Conservation (phyloP, 768 basidiomycete genomes). For the Tylopilus balloui region DNA sequence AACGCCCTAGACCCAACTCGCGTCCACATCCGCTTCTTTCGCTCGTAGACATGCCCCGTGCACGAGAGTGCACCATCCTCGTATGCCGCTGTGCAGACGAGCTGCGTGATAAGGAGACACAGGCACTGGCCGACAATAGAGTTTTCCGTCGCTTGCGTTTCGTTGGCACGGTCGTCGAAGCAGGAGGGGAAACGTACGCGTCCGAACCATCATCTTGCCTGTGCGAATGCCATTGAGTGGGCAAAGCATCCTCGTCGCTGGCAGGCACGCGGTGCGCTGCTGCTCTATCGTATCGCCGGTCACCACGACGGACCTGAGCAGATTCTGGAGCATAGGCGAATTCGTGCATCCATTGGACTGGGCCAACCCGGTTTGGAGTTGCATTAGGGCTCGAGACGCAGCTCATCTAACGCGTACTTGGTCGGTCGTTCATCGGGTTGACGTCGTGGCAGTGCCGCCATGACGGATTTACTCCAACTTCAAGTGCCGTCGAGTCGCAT, state of each 20-base stretch:
- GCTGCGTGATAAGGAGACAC: neutral
- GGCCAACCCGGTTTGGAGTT: neutral
- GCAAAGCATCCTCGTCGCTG: conserved; percentile 1
- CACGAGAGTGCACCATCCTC: neutral
- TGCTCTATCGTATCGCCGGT: neutral
- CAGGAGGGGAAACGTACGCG: neutral
- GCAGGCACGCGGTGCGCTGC: neutral
- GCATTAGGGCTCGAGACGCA: neutral
- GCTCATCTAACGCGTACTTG: neutral
- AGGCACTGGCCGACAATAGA: neutral
- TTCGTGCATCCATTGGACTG: conserved; percentile 6
- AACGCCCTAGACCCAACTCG: neutral
- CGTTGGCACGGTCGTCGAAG: neutral
- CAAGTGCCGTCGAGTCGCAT: no score
- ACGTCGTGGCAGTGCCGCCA: no score
- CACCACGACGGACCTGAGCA: neutral
- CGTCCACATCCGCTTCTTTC: neutral
- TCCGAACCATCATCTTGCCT: neutral
- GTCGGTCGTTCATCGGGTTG: neutral
- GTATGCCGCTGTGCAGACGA: neutral
- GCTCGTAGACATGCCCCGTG: neutral
- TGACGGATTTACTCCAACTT: no score
- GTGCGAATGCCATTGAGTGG: conserved; percentile 6
- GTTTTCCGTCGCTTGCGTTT: conserved; percentile 3
- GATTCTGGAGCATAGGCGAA: conserved; percentile 19